phyloP scores from a whole-genome alignment of 139 green algal species.

The Raphidocelis subcapitata region DNA sequence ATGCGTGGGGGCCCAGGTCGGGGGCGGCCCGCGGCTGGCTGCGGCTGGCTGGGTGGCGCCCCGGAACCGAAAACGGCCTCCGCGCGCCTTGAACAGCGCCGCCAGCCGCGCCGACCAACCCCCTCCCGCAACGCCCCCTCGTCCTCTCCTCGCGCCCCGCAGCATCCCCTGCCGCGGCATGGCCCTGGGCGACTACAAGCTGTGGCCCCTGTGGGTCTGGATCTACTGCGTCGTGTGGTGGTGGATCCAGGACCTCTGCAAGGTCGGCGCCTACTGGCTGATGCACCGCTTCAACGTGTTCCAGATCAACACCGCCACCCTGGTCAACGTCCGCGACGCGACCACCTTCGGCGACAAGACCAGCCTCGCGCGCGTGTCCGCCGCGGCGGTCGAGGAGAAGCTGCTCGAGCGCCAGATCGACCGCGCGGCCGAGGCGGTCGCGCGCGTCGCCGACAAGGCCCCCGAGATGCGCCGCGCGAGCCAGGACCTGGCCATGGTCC shows the following conservation, averaged over 20 bases:
- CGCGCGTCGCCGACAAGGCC: conserved; percentile 17
- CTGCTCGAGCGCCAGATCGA: conserved; percentile 59
- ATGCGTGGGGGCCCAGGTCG: too few relatives aligned
- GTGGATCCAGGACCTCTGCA: conserved; percentile 55
- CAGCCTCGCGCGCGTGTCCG: conserved; percentile 30
- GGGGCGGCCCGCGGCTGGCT: too few relatives aligned
- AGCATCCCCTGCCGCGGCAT: too few relatives aligned
- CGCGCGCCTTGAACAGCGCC: too few relatives aligned
- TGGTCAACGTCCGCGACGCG: conserved; percentile 62
- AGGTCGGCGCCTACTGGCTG: conserved; percentile 42
- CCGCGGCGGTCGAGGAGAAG: conserved; percentile 60
- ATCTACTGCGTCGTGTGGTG: conserved; percentile 85
- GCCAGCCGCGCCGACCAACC: too few relatives aligned
- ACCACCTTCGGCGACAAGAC: conserved; percentile 25
- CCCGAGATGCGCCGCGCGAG: conserved; percentile 23
- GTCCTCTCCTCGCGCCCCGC: too few relatives aligned
- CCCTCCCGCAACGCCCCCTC: too few relatives aligned
- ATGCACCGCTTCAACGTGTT: conserved; percentile 67
- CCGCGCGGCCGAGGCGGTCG: conserved; percentile 15
- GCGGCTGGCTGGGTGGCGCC: too few relatives aligned
- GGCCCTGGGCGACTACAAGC: conserved; percentile 24
- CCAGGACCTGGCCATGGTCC: conserved; percentile 25
- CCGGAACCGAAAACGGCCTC: too few relatives aligned
- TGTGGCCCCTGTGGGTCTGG: conserved; percentile 73
- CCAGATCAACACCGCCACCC: conserved; percentile 45